Conservation (phyloP, 306 rosid species). For the Cucurbita ficifolia region DNA sequence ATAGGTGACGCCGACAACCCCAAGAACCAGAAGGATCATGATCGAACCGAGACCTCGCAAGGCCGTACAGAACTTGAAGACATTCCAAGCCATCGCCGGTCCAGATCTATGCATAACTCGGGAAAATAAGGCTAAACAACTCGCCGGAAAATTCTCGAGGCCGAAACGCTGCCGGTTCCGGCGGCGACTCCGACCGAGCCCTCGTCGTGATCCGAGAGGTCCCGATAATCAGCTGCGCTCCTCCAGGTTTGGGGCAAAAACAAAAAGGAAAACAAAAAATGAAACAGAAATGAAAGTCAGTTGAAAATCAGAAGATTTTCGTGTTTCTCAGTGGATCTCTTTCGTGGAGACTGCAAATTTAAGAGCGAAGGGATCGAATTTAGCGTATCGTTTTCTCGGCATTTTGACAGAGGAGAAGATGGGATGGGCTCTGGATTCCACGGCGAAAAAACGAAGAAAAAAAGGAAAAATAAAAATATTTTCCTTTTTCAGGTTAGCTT, state of each 20-base stretch:
- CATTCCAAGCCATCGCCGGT: constrained; percentile 96
- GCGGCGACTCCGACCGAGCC: background rate
- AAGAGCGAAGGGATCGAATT: constrained; percentile 3
- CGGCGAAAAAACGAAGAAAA: background rate
- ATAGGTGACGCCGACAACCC: constrained; percentile 91
- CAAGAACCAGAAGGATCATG: constrained; percentile 91
- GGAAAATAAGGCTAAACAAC: background rate
- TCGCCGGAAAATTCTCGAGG: background rate
- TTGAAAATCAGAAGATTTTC: background rate
- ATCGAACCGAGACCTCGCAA: constrained; percentile 93
- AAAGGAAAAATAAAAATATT: background rate
- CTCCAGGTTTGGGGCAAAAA: background rate
- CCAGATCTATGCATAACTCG: constrained; percentile 94
- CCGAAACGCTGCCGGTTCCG: background rate
- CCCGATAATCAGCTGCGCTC: background rate
- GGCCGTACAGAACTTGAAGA: constrained; percentile 97
- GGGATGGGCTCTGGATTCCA: constrained; percentile 1
- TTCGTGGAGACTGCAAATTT: background rate
- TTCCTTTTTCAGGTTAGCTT: background rate
- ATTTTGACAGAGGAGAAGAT: background rate
- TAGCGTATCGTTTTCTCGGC: constrained; percentile 2
- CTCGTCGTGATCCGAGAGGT: background rate
- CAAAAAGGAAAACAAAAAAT: background rate
- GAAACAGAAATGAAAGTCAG: background rate
- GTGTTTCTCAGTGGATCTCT: background rate